Evolutionary conservation across 2,329 filamentous ascomycete species (phyloP).

Genomic region (Aspergillus latus): DNA sequence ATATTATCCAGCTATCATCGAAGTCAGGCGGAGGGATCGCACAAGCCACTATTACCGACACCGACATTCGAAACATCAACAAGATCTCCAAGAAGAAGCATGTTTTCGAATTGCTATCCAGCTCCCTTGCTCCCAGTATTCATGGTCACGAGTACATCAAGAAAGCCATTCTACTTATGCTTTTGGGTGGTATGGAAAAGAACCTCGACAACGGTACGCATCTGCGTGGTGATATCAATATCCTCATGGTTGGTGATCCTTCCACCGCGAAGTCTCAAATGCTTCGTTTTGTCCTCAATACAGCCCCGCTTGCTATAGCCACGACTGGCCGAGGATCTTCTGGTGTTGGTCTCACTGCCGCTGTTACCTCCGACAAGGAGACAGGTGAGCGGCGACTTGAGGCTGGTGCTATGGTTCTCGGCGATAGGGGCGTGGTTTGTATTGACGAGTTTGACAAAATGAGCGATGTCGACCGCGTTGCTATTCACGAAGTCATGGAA

Average conservation of each 20-base stretch:
- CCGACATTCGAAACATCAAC: slow-evolving; percentile 98
- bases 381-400: slow-evolving; percentile 93
- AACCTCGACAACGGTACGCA: slow-evolving; percentile 98
- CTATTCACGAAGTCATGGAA: slow-evolving; percentile 99
- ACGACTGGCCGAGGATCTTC: slow-evolving; percentile 96
- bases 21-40: slow-evolving; percentile 95
- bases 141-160: slow-evolving; percentile 98
- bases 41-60: slow-evolving; percentile 88
- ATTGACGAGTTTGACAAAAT: slow-evolving; percentile 99
- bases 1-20: slow-evolving; percentile 88
- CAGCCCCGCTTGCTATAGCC: slow-evolving; percentile 91
- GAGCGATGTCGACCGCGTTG: slow-evolving; percentile 96
- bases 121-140: slow-evolving; percentile 93
- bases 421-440: slow-evolving; percentile 93
- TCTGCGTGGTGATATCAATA: slow-evolving; percentile 97
- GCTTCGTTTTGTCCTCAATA: slow-evolving; percentile 94
- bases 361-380: slow-evolving; percentile 95
- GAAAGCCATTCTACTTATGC: slow-evolving; percentile 92
- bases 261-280: slow-evolving; percentile 98
- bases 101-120: slow-evolving; percentile 86
- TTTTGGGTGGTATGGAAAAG: slow-evolving; percentile 95
- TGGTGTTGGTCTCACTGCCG: slow-evolving; percentile 94
- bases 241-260: slow-evolving; percentile 97
- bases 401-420: slow-evolving; percentile 98
- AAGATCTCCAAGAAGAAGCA: slow-evolving; percentile 94